A percentile compares a stretch with the other conserved stretches of the same genome.
Evolutionary conservation across 2,329 filamentous ascomycete species (phyloP).

Genomic region (Trichoderma koningii): DNA sequence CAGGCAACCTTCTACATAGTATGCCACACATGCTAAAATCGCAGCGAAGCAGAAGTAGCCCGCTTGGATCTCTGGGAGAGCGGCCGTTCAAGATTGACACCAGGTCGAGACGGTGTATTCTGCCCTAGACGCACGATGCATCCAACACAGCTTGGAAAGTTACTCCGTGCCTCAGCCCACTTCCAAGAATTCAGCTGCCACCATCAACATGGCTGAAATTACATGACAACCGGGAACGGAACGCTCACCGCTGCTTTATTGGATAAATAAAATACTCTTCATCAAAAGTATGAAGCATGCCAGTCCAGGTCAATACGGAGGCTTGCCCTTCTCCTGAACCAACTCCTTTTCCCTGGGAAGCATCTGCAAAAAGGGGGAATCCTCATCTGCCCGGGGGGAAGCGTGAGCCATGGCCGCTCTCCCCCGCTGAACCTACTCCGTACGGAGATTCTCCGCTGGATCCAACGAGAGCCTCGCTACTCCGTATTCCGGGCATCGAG

Average conservation of each 20-base stretch:
- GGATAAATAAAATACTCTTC: not conserved
- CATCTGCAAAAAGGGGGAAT: constrained; percentile 2
- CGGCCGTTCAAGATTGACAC: constrained; percentile 11
- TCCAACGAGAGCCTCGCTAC: constrained; percentile 5
- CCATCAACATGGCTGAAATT: not conserved
- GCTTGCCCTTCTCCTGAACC: constrained; percentile 9
- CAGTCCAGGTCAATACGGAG: too few relatives aligned
- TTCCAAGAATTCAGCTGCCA: not conserved
- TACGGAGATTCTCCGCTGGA: constrained; percentile 21
- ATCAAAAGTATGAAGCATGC: not conserved
- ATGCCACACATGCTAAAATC: not conserved
- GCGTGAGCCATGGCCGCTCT: not conserved
- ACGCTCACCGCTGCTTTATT: constrained; percentile 1
- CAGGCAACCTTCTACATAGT: not conserved
- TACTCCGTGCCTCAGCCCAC: constrained; percentile 5
- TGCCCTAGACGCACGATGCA: not conserved
- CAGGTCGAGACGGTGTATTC: not conserved
- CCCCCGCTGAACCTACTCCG: constrained; percentile 17
- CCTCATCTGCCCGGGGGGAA: constrained; percentile 4
- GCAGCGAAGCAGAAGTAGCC: not conserved
- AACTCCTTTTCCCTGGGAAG: constrained; percentile 6
- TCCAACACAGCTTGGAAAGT: not conserved
- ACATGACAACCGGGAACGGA: not conserved
- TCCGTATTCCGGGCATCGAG: not conserved
- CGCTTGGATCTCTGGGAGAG: not conserved